These are phyloP conservation scores for Nicotiana obtusifolia DNA, from an alignment of 257 asterid genomes.

Conservation along the genomic window DNA sequence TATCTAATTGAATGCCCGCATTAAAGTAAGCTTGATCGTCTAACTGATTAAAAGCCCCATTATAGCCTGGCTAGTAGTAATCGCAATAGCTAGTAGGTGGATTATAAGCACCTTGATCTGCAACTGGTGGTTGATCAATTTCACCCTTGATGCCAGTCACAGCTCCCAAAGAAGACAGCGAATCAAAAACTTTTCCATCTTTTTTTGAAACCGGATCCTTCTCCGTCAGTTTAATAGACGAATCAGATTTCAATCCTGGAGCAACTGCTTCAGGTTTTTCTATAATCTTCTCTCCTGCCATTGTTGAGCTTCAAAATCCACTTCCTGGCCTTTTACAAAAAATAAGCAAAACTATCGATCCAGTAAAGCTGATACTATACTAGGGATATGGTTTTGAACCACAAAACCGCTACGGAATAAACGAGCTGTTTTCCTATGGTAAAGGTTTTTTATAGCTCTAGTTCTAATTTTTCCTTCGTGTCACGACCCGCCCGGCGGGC, in stretches of 20 bases:
- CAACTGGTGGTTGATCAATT: conserved; percentile 27
- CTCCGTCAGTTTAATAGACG: conserved; percentile 29
- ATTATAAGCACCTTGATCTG: conserved; percentile 48
- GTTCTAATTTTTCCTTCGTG: no score
- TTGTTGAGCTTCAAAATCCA: conserved; percentile 29
- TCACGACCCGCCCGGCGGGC: no score
- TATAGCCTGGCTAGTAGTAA: conserved; percentile 58
- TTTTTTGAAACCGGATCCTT: conserved; percentile 43
- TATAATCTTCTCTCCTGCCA: no score
- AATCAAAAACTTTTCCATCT: conserved; percentile 33
- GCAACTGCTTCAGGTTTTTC: conserved; percentile 41
- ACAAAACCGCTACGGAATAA: conserved; percentile 26
- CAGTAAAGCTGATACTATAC: neutral
- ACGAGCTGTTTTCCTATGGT: conserved; percentile 21
- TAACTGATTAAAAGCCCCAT: conserved; percentile 38
- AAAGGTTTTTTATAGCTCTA: no score
- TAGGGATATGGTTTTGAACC: neutral
- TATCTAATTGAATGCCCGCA: conserved; percentile 38
- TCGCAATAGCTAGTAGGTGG: conserved; percentile 51
- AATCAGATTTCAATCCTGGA: conserved; percentile 37
- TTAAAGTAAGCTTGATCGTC: conserved; percentile 51
- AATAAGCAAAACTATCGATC: conserved; percentile 2
- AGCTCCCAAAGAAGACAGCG: conserved; percentile 27
- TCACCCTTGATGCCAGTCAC: conserved; percentile 32
- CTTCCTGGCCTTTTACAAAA: neutral